Percentiles rank a stretch among this genome's conserved stretches.
Evolutionary conservation across 2,329 filamentous ascomycete genomes (phyloP).

Genomic region (Aspergillus clavatus): DNA sequence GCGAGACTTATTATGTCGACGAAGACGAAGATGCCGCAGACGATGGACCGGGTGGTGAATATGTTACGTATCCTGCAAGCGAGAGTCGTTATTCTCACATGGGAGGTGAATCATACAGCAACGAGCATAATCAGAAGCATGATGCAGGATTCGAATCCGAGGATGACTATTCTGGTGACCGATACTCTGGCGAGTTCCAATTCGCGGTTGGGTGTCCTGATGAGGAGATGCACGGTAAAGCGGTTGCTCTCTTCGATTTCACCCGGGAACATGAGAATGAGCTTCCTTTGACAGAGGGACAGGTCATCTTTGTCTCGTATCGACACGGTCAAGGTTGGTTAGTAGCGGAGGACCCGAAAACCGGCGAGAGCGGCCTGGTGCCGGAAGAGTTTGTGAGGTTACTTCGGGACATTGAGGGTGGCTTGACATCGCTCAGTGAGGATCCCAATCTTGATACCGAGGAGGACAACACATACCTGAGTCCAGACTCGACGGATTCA

Average conservation of each 20-base stretch:
- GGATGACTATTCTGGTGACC: conserved; percentile 55
- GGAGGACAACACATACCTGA: conserved; percentile 49
- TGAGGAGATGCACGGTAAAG: conserved; percentile 96
- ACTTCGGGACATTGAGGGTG: conserved; percentile 87
- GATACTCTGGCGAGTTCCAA: conserved; percentile 87
- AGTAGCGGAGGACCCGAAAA: conserved; percentile 92
- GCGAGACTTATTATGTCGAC: conserved; percentile 69
- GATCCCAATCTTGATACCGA: conserved; percentile 43
- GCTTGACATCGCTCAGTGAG: conserved; percentile 65
- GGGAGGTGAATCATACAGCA: conserved; percentile 38
- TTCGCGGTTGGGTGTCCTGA: conserved; percentile 94
- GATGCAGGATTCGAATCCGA: conserved; percentile 38
- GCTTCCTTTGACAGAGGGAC: conserved; percentile 83
- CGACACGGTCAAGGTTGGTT: conserved; percentile 96
- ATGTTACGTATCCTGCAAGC: conserved; percentile 69
- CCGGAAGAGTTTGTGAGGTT: conserved; percentile 95
- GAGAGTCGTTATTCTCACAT: conserved; percentile 54
- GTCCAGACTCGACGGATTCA: conserved; percentile 49
- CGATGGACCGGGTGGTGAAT: conserved; percentile 73
- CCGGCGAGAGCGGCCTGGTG: conserved; percentile 86
- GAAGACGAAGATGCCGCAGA: conserved; percentile 52
- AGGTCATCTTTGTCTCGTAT: conserved; percentile 95
- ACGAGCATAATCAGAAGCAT: conserved; percentile 32
- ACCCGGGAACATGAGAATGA: conserved; percentile 95
- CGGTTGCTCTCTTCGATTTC: conserved; percentile 93